Conservation (phyloP, 371 early-diverging fungal genomes). For the Dinochytrium kinnereticum region DNA sequence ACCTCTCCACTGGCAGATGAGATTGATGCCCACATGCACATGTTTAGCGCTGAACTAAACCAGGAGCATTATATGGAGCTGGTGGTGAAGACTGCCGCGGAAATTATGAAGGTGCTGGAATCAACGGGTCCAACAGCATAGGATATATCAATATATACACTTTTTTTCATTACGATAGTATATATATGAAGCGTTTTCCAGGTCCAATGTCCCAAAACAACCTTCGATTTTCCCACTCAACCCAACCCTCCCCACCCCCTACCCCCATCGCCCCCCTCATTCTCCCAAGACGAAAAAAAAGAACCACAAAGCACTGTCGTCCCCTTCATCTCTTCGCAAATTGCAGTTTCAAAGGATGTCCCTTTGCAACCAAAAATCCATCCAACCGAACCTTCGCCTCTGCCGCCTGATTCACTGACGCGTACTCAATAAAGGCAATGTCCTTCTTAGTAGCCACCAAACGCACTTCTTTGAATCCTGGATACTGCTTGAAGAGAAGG, state of each 20-base stretch:
- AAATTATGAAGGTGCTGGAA: slow-evolving; percentile 3
- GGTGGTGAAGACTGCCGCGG: background rate
- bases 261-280: background rate
- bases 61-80: slow-evolving; percentile 8
- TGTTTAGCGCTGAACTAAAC: slow-evolving; percentile 22
- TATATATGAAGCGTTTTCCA: too few species aligned
- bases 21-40: slow-evolving; percentile 44
- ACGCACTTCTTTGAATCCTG: slow-evolving; percentile 92
- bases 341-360: slow-evolving; percentile 80
- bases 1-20: slow-evolving; percentile 31
- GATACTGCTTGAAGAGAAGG: slow-evolving; percentile 59
- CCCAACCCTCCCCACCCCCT: too few species aligned
- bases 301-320: too few species aligned
- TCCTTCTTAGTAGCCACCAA: slow-evolving; percentile 81
- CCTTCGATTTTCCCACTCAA: too few species aligned
- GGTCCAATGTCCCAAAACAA: too few species aligned
- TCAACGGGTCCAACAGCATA: too few species aligned
- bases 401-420: slow-evolving; percentile 75
- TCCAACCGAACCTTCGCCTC: slow-evolving; percentile 79
- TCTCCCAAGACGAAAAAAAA: too few species aligned
- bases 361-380: slow-evolving; percentile 73
- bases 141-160: too few species aligned
- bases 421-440: slow-evolving; percentile 96
- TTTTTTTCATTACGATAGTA: background rate
- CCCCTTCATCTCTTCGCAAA: slow-evolving; percentile 61